These are phyloP conservation scores for Peziza echinospora DNA, from an alignment of 495 filamentous ascomycete species.

Conservation along the genomic window DNA sequence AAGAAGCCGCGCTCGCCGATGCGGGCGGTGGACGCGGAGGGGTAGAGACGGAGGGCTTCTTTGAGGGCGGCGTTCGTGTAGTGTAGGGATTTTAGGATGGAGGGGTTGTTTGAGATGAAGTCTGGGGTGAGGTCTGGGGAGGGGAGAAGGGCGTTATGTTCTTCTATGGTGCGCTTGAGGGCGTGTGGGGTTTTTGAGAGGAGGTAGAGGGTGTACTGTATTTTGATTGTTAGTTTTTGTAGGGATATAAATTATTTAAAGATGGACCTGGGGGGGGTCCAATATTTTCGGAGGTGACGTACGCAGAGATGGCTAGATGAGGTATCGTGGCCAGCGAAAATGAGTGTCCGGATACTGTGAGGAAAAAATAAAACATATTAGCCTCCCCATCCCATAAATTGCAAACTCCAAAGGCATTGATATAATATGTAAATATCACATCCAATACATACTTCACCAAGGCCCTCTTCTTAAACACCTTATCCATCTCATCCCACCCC, in stretches of 20 bases:
- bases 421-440: too few relatives aligned
- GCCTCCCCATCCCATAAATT: neutral
- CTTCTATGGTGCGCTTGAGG: constrained; percentile 22
- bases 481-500: too few relatives aligned
- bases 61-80: constrained; percentile 27
- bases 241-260: too few relatives aligned
- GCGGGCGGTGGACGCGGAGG: constrained; percentile 12
- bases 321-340: constrained; percentile 31
- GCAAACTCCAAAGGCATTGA: neutral
- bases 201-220: constrained; percentile 25
- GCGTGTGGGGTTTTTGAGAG: constrained; percentile 25
- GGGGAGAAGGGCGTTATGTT: constrained; percentile 25
- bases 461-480: neutral
- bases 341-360: constrained; percentile 23
- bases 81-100: constrained; percentile 21
- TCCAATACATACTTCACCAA: neutral
- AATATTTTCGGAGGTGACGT: constrained; percentile 1
- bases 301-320: constrained; percentile 21
- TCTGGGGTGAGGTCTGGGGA: constrained; percentile 5
- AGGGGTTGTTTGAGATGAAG: constrained; percentile 13
- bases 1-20: constrained; percentile 3
- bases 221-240: neutral
- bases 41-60: constrained; percentile 26
- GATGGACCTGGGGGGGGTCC: too few relatives aligned
- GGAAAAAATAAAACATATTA: neutral